Conservation (phyloP, 306 rosid species). For the Gastrolobium bilobum region DNA sequence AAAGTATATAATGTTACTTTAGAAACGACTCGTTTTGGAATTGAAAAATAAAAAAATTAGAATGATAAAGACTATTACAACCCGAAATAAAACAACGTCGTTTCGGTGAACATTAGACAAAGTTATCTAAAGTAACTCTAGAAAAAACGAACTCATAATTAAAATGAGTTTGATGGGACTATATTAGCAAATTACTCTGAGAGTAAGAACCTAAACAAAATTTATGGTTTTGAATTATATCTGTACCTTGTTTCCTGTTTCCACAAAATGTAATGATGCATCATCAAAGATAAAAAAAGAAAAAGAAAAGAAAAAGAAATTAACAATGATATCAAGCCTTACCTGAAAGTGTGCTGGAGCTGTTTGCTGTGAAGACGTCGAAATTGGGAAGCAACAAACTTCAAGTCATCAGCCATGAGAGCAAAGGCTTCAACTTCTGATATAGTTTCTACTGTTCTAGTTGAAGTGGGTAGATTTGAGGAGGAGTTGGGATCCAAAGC, state of each 20-base stretch:
- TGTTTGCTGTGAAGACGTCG: slow-evolving; percentile 68
- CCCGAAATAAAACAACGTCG: no score
- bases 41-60: no score
- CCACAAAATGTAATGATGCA: slow-evolving; percentile 17
- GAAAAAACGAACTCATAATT: no score
- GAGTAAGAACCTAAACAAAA: neutral
- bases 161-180: slow-evolving; percentile 5
- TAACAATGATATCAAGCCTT: slow-evolving; percentile 45
- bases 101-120: no score
- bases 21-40: no score
- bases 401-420: slow-evolving; percentile 77
- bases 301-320: neutral
- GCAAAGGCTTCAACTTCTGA: slow-evolving; percentile 95
- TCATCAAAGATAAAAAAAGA: neutral
- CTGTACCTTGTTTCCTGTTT: neutral
- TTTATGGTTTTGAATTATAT: neutral
- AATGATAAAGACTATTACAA: no score
- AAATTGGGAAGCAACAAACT: slow-evolving; percentile 74
- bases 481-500: slow-evolving; percentile 80
- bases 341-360: slow-evolving; percentile 77
- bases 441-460: slow-evolving; percentile 72
- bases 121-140: no score
- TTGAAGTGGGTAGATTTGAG: slow-evolving; percentile 72
- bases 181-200: neutral
- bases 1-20: no score